Evolutionary conservation across 305 asterid genomes (phyloP).

Genomic region (Fraxinus sp.): DNA sequence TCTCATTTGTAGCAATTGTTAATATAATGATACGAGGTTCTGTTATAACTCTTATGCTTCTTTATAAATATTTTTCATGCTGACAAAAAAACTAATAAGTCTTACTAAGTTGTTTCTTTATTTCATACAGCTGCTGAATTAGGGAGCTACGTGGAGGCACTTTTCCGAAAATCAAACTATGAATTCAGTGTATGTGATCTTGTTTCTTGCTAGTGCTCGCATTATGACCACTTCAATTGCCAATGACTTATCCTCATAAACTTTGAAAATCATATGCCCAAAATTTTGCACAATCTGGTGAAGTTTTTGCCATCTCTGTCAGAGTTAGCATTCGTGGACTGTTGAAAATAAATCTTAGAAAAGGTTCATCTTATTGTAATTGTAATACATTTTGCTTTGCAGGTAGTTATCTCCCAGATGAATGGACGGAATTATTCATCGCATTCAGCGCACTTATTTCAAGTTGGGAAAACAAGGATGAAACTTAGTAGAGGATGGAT

Average conservation of each 20-base stretch:
- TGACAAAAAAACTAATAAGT: neutral
- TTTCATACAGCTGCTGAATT: slow-evolving; percentile 59
- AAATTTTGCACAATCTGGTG: neutral
- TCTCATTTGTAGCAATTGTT: neutral
- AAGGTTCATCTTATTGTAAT: neutral
- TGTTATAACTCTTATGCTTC: neutral
- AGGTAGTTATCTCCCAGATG: slow-evolving; percentile 93
- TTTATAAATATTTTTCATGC: neutral
- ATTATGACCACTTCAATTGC: neutral
- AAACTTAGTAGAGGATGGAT: slow-evolving; percentile 96
- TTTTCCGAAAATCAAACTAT: slow-evolving; percentile 58
- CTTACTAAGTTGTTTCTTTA: neutral
- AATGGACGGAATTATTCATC: slow-evolving; percentile 88
- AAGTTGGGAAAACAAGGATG: slow-evolving; percentile 82
- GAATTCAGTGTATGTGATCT: slow-evolving; percentile 74
- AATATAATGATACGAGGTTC: neutral
- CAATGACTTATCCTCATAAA: neutral
- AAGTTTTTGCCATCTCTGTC: neutral
- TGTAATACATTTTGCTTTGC: slow-evolving; percentile 22
- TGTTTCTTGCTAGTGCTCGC: slow-evolving; percentile 5
- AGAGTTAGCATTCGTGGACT: neutral
- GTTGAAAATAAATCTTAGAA: neutral
- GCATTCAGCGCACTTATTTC: slow-evolving; percentile 68
- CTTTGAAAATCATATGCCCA: neutral
- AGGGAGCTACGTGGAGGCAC: slow-evolving; percentile 70